A percentile compares a stretch with the other conserved stretches of the same genome.
Evolutionary conservation across 177 flowering plant genomes (phyloP).

Genomic region (Vitis hybrid): DNA sequence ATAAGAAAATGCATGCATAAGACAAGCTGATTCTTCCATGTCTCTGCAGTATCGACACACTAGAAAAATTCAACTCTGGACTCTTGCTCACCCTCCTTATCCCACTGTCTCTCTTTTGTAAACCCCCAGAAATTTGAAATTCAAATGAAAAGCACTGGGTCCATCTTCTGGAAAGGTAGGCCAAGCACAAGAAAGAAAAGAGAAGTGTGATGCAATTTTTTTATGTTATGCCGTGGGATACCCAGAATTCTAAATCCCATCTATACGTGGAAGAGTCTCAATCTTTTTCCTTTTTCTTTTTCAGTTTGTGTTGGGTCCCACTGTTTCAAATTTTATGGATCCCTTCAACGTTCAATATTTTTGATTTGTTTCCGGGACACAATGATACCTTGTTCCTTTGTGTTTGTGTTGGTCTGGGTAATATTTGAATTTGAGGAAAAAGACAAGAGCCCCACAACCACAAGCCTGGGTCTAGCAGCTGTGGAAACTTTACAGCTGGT

Average conservation of each 20-base stretch:
- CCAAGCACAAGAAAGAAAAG: background rate
- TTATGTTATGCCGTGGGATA: constrained; percentile 6
- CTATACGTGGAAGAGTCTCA: constrained; percentile 1
- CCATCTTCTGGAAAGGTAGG: constrained; percentile 10
- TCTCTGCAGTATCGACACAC: constrained; percentile 4
- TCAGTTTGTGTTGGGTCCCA: constrained; percentile 16
- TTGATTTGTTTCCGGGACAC: background rate
- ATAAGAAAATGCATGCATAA: constrained; percentile 52
- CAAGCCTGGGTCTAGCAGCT: too few relatives aligned
- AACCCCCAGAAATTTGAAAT: constrained; percentile 38
- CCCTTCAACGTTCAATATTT: constrained; percentile 14
- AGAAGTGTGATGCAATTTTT: constrained; percentile 8
- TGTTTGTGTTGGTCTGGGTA: background rate
- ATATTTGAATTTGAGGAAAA: constrained; percentile 12
- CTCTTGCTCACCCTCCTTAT: constrained; percentile 1
- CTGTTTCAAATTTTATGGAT: background rate
- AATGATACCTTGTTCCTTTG: too few relatives aligned
- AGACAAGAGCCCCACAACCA: too few relatives aligned
- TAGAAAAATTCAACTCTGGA: constrained; percentile 11
- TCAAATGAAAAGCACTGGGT: constrained; percentile 29
- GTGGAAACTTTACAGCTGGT: too few relatives aligned
- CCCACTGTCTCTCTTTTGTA: background rate
- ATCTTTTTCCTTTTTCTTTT: constrained; percentile 6
- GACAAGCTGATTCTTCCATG: constrained; percentile 50
- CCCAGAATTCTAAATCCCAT: background rate